Base-by-base conservation (phyloP, 176 grass and related monocot genomes). In the Bothriochloa decipiens region DNA sequence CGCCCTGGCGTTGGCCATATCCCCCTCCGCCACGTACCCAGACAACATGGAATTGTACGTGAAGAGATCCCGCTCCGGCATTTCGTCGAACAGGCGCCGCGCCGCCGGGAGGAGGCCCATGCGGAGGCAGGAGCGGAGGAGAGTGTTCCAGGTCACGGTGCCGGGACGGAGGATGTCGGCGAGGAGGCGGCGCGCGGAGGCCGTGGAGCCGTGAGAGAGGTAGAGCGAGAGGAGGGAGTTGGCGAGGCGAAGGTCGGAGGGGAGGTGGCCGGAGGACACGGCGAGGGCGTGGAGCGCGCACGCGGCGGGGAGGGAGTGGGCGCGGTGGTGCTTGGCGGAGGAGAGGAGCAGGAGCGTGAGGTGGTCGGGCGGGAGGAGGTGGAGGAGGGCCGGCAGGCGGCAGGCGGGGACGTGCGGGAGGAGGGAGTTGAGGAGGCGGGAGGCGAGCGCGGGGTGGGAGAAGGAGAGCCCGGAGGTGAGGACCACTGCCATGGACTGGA, bases 121-220 rank as follows among this genome's bases (percentile, higher is more conserved):
- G 13, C 76, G 72, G 37, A 90, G 72, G 70, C 77, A 92, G 5
- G 84, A 82, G 33, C 72, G 75, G 29, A 94, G 88, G 75, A 92
- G 83, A 0, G 87, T 92, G 75, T 94, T 94, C 92, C 92, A 94
- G 62, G 85, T 92, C 78, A 94, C 90, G 18, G 77, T 72, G 75
- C 78, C 85, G 1, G 90, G 87, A 62, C 86, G 57, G 13, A 87
- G 82, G 43, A 92, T 79, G 46, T 92, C 90, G 18, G 90, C 85
- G 11, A 94, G 65, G 70, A 94, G 82, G 37, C 61, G 57, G 46
- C 88, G 86, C n/a, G 92, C 90, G 75, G 80, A 69, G 55, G 52
- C 68, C 2, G 75, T 55, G 28, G 69, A 46, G 11, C 86, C 81
- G 26, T 70, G 16, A 9, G 84, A 85, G 40, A 88, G 84, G 47